Evolutionary conservation across 495 filamentous ascomycete genomes (phyloP).

Genomic region (Penicillium malachiteum): DNA sequence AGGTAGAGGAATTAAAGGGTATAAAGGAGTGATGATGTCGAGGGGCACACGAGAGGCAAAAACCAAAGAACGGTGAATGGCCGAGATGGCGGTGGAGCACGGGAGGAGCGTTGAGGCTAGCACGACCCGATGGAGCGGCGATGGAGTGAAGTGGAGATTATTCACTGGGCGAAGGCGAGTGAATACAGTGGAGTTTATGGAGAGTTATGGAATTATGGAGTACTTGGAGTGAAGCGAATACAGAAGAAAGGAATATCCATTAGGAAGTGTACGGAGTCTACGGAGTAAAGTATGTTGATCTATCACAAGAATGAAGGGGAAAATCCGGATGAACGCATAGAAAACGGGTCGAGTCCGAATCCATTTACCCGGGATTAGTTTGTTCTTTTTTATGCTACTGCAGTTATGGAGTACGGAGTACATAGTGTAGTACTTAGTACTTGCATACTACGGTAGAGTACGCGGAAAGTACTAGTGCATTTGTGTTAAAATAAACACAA

Average conservation of each 20-base stretch:
- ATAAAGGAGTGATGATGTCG: conserved; percentile 15
- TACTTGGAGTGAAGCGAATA: not conserved
- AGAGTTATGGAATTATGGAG: too few species aligned
- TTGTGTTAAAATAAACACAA: not conserved
- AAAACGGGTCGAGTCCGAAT: not conserved
- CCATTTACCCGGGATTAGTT: not conserved
- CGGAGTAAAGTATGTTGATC: too few species aligned
- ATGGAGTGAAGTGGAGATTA: not conserved
- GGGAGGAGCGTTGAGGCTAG: conserved; percentile 18
- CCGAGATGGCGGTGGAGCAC: conserved; percentile 14
- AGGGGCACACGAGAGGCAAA: conserved; percentile 13
- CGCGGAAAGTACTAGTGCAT: too few species aligned
- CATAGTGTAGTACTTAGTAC: too few species aligned
- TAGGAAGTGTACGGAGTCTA: too few species aligned
- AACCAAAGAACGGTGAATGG: conserved; percentile 21
- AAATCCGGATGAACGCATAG: too few species aligned
- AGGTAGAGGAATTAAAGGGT: not conserved
- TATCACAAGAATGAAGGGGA: too few species aligned
- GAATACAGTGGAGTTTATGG: not conserved
- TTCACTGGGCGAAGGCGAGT: not conserved
- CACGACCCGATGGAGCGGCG: not conserved
- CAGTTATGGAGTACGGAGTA: too few species aligned
- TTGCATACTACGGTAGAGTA: too few species aligned
- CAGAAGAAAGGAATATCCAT: too few species aligned
- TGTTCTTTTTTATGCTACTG: too few species aligned